phyloP scores from a whole-genome alignment of 2,329 filamentous ascomycete genomes.

The Alternaria sp. region DNA sequence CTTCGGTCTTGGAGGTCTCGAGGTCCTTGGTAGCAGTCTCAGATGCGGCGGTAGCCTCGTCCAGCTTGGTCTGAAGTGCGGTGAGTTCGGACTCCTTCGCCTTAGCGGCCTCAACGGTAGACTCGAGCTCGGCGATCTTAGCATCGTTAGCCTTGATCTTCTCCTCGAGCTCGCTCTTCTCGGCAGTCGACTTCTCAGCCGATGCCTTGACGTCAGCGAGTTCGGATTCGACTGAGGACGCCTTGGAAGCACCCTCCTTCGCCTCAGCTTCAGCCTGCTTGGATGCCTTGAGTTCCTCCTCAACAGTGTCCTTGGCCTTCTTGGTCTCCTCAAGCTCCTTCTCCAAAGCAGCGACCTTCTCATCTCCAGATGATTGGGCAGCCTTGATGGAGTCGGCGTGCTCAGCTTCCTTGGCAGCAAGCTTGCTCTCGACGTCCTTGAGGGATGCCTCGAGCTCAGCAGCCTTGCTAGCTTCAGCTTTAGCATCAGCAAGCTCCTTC shows the following conservation, averaged over 20 bases:
- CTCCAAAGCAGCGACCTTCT: constrained; percentile 39
- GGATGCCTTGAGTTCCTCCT: constrained; percentile 31
- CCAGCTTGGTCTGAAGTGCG: constrained; percentile 29
- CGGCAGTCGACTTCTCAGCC: constrained; percentile 29
- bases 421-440: constrained; percentile 28
- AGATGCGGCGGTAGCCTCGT: constrained; percentile 22
- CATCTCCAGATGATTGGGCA: constrained; percentile 30
- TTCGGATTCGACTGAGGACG: constrained; percentile 25
- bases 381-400: constrained; percentile 32
- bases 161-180: constrained; percentile 33
- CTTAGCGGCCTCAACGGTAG: constrained; percentile 25
- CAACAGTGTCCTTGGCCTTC: constrained; percentile 27
- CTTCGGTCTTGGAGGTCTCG: constrained; percentile 26
- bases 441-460: constrained; percentile 34
- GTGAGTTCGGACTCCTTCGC: constrained; percentile 26
- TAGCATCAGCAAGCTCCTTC: constrained; percentile 31
- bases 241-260: constrained; percentile 25
- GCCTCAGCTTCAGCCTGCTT: constrained; percentile 27
- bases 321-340: constrained; percentile 34
- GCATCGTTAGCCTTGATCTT: constrained; percentile 35
- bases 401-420: constrained; percentile 33
- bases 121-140: constrained; percentile 34
- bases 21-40: constrained; percentile 26
- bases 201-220: constrained; percentile 35
- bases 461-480: constrained; percentile 36